phyloP scores from a whole-genome alignment of 768 basidiomycete species.

The Ramaria sp. region DNA sequence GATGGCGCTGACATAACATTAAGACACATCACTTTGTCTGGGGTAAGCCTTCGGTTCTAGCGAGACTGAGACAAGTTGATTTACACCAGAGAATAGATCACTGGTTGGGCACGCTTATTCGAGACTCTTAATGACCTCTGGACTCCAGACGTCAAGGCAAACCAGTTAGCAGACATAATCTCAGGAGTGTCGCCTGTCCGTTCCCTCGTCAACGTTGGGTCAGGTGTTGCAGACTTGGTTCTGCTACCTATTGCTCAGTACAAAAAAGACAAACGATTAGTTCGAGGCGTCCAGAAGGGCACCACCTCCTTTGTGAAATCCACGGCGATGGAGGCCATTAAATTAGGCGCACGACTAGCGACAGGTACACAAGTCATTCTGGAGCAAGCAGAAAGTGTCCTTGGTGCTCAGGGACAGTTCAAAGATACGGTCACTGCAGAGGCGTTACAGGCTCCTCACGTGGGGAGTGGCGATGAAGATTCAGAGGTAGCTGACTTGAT shows the following conservation, averaged over 20 bases:
- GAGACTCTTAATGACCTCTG: conserved; percentile 94
- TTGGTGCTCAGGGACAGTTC: conserved; percentile 60
- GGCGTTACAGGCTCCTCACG: conserved; percentile 35
- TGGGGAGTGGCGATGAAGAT: conserved; percentile 26
- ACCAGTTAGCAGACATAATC: conserved; percentile 93
- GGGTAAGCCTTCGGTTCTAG: conserved; percentile 45
- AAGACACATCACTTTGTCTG: conserved; percentile 82
- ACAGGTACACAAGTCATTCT: conserved; percentile 97
- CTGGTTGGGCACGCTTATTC: conserved; percentile 85
- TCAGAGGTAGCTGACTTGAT: conserved; percentile 45
- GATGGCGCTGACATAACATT: conserved; percentile 98
- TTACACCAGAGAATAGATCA: conserved; percentile 42
- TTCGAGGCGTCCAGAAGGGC: conserved; percentile 89
- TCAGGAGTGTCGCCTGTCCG: conserved; percentile 95
- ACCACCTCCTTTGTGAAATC: conserved; percentile 88
- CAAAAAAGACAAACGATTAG: conserved; percentile 88
- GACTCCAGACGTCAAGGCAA: conserved; percentile 99
- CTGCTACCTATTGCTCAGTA: conserved; percentile 95
- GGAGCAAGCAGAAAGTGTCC: conserved; percentile 85
- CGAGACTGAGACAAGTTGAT: background rate
- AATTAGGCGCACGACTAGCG: conserved; percentile 84
- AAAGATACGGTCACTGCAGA: conserved; percentile 55
- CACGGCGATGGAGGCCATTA: conserved; percentile 92
- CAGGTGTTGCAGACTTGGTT: conserved; percentile 92
- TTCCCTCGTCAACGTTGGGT: conserved; percentile 94